Evolutionary conservation across 495 filamentous ascomycete species (phyloP).

Genomic region (Acidomyces sp.): DNA sequence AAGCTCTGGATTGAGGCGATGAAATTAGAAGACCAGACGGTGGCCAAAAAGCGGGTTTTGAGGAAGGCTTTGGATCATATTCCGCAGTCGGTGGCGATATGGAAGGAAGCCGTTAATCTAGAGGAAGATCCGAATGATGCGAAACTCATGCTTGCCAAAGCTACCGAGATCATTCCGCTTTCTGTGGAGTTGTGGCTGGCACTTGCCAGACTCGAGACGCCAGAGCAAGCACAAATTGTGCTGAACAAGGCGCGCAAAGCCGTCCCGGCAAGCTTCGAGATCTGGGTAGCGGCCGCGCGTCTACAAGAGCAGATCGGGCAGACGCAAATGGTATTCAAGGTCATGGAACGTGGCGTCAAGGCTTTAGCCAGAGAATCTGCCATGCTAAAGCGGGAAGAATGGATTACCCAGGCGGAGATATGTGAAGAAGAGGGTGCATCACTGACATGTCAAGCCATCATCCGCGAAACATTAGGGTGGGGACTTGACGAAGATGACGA

Average conservation of each 20-base stretch:
- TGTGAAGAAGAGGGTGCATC: constrained; percentile 87
- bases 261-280: constrained; percentile 76
- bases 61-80: constrained; percentile 79
- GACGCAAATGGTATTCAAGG: constrained; percentile 52
- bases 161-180: constrained; percentile 81
- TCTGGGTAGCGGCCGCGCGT: constrained; percentile 90
- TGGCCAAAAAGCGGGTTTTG: constrained; percentile 79
- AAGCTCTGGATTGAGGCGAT: constrained; percentile 89
- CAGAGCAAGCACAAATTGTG: constrained; percentile 83
- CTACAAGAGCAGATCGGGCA: constrained; percentile 83
- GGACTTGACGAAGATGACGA: constrained; percentile 93
- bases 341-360: constrained; percentile 89
- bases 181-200: constrained; percentile 93
- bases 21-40: constrained; percentile 68
- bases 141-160: constrained; percentile 74
- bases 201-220: constrained; percentile 73
- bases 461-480: constrained; percentile 86
- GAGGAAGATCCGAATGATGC: constrained; percentile 84
- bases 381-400: constrained; percentile 93
- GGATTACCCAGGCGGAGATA: constrained; percentile 88
- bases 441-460: constrained; percentile 74
- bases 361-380: constrained; percentile 82
- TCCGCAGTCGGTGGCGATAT: constrained; percentile 80
- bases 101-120: constrained; percentile 95
- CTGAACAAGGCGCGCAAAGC: constrained; percentile 92